Conservation (phyloP, 306 rosid species). For the Castanopsis chinensis region DNA sequence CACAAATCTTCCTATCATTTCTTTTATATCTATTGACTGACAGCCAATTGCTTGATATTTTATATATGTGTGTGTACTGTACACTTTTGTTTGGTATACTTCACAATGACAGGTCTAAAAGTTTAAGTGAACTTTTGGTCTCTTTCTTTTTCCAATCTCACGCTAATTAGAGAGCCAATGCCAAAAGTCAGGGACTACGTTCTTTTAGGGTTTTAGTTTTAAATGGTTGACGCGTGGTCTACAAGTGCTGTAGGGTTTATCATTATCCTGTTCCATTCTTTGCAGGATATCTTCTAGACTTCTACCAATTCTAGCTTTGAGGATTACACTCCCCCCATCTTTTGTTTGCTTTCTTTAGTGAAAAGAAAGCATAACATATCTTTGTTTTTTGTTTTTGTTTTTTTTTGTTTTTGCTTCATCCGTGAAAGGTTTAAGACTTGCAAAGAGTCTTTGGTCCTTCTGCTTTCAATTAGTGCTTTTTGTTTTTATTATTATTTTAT, state of each 20-base stretch:
- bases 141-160: no score
- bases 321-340: not conserved
- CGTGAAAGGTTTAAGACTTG: not conserved
- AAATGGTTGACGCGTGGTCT: not conserved
- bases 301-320: conserved; percentile 12
- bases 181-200: no score
- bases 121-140: no score
- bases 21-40: no score
- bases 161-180: no score
- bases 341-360: conserved; percentile 16
- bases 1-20: no score
- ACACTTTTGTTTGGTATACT: no score
- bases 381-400: not conserved
- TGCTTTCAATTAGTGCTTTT: not conserved
- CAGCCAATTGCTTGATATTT: no score
- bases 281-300: conserved; percentile 22
- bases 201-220: not conserved
- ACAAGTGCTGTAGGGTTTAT: not conserved
- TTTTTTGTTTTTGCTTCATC: not conserved
- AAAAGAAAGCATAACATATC: conserved; percentile 16
- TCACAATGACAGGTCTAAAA: no score
- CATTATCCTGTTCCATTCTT: not conserved
- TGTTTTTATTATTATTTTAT: no score
- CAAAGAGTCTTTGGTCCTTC: not conserved
- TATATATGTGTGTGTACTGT: no score